These are phyloP conservation scores for Artemisia tridentata DNA, from an alignment of 129 eudicot species.

Conservation along the genomic window DNA sequence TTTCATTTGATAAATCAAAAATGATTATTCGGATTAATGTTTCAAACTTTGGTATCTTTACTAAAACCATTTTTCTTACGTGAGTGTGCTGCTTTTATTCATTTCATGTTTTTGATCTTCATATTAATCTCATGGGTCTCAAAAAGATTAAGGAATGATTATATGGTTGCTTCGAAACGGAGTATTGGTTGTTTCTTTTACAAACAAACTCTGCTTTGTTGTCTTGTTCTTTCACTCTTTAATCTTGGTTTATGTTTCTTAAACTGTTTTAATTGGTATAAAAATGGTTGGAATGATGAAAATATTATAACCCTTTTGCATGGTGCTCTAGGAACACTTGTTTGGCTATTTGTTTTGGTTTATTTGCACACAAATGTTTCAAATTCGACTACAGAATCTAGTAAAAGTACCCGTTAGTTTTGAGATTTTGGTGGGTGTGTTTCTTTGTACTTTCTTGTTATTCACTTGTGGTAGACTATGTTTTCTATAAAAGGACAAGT, in stretches of 20 bases:
- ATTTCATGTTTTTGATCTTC: slow-evolving; percentile 33
- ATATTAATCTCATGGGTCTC: slow-evolving; percentile 29
- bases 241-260: slow-evolving; percentile 52
- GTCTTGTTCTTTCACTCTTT: slow-evolving; percentile 38
- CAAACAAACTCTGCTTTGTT: slow-evolving; percentile 41
- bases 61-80: slow-evolving; percentile 44
- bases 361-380: slow-evolving; percentile 37
- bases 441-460: slow-evolving; percentile 57
- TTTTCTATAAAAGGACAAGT: slow-evolving; percentile 33
- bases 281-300: slow-evolving; percentile 73
- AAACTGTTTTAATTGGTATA: slow-evolving; percentile 59
- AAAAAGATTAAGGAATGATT: slow-evolving; percentile 23
- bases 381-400: slow-evolving; percentile 20
- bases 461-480: slow-evolving; percentile 48
- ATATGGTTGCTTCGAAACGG: slow-evolving; percentile 20
- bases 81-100: slow-evolving; percentile 33
- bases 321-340: slow-evolving; percentile 40
- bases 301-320: slow-evolving; percentile 50
- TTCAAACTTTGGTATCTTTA: slow-evolving; percentile 23
- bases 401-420: slow-evolving; percentile 49
- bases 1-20: background rate
- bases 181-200: slow-evolving; percentile 30
- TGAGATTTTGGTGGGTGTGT: slow-evolving; percentile 77
- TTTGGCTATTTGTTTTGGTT: slow-evolving; percentile 51
- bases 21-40: background rate